Conservation (phyloP, 345 rosid genomes). For the Bruguiera parviflora region DNA sequence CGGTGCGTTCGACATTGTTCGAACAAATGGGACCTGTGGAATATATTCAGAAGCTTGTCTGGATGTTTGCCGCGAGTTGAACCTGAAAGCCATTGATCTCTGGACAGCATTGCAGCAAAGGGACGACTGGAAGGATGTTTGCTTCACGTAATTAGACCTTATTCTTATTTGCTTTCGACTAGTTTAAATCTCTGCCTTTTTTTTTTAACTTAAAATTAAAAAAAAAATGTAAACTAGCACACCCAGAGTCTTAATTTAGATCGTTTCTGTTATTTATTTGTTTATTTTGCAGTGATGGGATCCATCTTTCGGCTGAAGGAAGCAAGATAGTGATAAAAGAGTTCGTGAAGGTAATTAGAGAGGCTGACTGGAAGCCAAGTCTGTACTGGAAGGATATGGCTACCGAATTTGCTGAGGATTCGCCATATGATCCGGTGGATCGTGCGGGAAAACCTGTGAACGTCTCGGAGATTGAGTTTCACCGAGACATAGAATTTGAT, state of each 20-base stretch:
- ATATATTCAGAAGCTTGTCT: constrained; percentile 25
- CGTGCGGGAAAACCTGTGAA: constrained; percentile 17
- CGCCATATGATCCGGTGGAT: constrained; percentile 18
- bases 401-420: constrained; percentile 47
- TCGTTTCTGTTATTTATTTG: not conserved
- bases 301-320: constrained; percentile 62
- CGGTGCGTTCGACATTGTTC: not conserved
- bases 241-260: not conserved
- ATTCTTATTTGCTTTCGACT: not conserved
- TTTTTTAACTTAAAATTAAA: too few relatives aligned
- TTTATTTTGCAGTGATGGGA: constrained; percentile 54
- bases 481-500: not conserved
- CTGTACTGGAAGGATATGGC: constrained; percentile 56
- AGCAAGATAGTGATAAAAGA: constrained; percentile 61
- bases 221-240: not conserved
- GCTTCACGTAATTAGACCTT: constrained; percentile 16
- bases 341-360: constrained; percentile 49
- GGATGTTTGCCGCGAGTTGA: constrained; percentile 17
- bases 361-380: constrained; percentile 74
- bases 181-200: not conserved
- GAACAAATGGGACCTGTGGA: constrained; percentile 23
- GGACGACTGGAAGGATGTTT: constrained; percentile 13
- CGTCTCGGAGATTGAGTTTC: constrained; percentile 6
- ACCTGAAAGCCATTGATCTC: constrained; percentile 19
- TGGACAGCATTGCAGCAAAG: constrained; percentile 22